Percentiles rank a stretch among this genome's conserved stretches.
Conservation (phyloP, 257 asterid genomes). For the Solanum chmielewskii region DNA sequence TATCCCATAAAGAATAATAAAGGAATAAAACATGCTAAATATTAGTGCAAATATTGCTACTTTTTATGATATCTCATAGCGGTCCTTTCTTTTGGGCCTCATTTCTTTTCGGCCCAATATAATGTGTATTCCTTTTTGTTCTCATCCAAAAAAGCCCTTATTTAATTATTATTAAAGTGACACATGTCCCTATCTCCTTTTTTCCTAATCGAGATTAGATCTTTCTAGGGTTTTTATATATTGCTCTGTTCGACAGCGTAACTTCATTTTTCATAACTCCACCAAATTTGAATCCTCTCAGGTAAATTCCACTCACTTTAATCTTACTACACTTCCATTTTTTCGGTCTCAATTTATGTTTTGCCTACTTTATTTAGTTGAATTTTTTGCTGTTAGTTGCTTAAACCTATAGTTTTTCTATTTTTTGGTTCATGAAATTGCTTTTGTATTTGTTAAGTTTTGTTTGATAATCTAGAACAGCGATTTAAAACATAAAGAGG, state of each 20-base stretch:
- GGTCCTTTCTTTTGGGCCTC: neutral
- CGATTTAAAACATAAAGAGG: neutral
- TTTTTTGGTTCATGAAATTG: neutral
- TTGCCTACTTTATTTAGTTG: neutral
- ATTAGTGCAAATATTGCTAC: neutral
- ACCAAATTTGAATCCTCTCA: neutral
- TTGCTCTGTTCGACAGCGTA: neutral
- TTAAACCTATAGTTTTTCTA: neutral
- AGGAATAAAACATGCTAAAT: neutral
- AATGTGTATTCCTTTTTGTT: neutral
- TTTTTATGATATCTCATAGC: neutral
- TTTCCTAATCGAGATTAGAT: neutral
- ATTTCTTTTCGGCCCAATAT: neutral
- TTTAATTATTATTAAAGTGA: neutral
- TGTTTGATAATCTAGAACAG: too few species aligned
- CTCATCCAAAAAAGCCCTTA: neutral
- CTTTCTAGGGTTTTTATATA: neutral
- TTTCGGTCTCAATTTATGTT: neutral
- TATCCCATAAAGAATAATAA: neutral
- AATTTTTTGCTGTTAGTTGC: neutral
- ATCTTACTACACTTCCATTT: neutral
- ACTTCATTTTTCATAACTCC: neutral
- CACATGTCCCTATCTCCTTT: neutral
- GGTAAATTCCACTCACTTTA: neutral
- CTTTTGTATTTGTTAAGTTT: neutral